A percentile compares a stretch with the other conserved stretches of the same genome.
Evolutionary conservation across 2,329 filamentous ascomycete genomes (phyloP).

Genomic region (Botrytis fabae): DNA sequence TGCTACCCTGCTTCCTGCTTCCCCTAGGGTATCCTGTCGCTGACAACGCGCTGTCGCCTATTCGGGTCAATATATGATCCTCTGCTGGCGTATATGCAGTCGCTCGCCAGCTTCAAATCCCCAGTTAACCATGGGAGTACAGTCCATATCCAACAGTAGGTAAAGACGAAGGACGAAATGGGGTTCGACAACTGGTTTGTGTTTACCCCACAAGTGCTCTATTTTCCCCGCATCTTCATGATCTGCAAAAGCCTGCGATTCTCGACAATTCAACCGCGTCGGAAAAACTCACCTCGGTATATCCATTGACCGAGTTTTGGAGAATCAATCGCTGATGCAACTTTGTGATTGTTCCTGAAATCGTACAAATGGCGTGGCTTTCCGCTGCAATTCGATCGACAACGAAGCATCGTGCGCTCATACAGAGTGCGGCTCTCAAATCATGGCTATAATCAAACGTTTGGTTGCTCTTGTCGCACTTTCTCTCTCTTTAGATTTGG

Average conservation of each 20-base stretch:
- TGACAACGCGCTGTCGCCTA: background rate
- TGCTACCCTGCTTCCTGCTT: background rate
- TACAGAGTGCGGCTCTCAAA: background rate
- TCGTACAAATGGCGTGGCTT: constrained; percentile 10
- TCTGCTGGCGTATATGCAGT: background rate
- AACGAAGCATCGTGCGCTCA: constrained; percentile 8
- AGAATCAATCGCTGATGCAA: background rate
- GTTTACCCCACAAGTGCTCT: constrained; percentile 19
- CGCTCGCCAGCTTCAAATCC: background rate
- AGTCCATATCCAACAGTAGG: background rate
- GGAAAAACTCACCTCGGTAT: constrained; percentile 25
- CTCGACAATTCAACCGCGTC: constrained; percentile 20
- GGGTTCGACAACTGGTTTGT: constrained; percentile 5
- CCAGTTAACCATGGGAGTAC: background rate
- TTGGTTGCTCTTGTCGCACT: background rate
- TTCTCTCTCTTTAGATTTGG: constrained; percentile 16
- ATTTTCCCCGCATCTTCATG: constrained; percentile 19
- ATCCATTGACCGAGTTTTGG: constrained; percentile 17
- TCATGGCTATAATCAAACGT: constrained; percentile 16
- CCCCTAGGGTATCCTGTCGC: background rate
- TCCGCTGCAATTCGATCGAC: background rate
- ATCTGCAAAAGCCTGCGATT: constrained; percentile 18
- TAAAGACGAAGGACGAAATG: background rate
- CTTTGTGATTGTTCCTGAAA: background rate
- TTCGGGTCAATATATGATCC: constrained; percentile 14